Evolutionary conservation across 106 monocot species (phyloP), one percentile per base, ranked within the genome.

Genomic region (Dendrobium huoshanense): DNA sequence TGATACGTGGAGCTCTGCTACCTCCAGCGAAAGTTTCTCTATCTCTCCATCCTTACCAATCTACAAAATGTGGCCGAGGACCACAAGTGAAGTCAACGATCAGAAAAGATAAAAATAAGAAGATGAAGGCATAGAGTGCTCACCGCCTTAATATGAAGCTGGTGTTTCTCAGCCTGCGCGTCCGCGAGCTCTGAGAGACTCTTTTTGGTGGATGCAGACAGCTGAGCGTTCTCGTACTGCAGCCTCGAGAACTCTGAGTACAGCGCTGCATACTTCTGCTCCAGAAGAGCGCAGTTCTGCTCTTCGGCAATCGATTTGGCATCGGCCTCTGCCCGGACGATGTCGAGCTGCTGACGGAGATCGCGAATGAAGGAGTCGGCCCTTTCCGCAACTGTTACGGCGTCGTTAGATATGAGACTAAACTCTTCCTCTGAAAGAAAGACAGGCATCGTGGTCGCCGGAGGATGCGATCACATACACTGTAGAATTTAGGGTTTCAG

Each of bases 401-500:
- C 80, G 79, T 95, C 94, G 75, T 82, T 72, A 78, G 88, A 77
- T 82, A 82, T 58, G 47, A 78, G 86, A n/a, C 80, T 78, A 83
- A 93, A 81, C 87, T 99, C 98, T 82, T 99, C 98, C 19, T 99
- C 92, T 8, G 98, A 87, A 41, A 99, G 79, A 89, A 99, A 99
- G 74, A 99, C 84, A 51, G 98, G 92, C 98, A 99, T 97, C 75
- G 70, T 70, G 70, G 3, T 70, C 2, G 33, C 70, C 5, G 33
- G 37, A 13, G 70, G 37, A 0, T 16, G 70, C 37, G 15, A 37
- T 16, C 70, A 13, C 70, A 9, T 29, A 25, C 9, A 10, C 8
- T 25, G 64, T 13, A 15, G 8, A 70, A 70, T 70, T 16, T 70
- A 70, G 70, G 70, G 70, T 70, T 70, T 67, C 25, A 31, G 29